Conservation (phyloP, 768 basidiomycete genomes). For the Aureoboletus auriporus region DNA sequence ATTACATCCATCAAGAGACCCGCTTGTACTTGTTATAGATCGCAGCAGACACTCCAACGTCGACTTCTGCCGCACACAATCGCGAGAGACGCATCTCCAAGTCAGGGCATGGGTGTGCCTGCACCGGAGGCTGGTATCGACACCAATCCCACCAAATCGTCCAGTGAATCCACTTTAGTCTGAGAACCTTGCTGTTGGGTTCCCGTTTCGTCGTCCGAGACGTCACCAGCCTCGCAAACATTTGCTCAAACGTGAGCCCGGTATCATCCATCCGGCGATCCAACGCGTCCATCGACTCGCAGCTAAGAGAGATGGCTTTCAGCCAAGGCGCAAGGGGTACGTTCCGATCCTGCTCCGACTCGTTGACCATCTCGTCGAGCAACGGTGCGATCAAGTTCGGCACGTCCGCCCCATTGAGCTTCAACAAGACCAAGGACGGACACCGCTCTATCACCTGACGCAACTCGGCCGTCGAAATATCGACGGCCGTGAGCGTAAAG, state of each 20-base stretch:
- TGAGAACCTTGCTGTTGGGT: conserved; percentile 22
- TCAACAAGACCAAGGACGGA: conserved; percentile 27
- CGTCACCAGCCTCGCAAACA: conserved; percentile 19
- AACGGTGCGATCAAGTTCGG: conserved; percentile 19
- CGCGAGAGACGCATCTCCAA: conserved; percentile 20
- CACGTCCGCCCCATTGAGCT: conserved; percentile 25
- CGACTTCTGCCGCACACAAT: conserved; percentile 23
- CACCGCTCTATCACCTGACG: conserved; percentile 25
- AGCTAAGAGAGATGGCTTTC: conserved; percentile 28
- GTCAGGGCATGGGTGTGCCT: conserved; percentile 18
- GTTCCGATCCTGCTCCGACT: conserved; percentile 13
- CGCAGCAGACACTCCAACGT: conserved; percentile 28
- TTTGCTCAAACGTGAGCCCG: conserved; percentile 27
- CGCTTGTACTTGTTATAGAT: conserved; percentile 32
- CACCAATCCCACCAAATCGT: conserved; percentile 31
- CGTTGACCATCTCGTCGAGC: conserved; percentile 22
- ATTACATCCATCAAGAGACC: conserved; percentile 15
- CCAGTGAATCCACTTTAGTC: conserved; percentile 29
- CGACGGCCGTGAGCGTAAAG: conserved; percentile 26
- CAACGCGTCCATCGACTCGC: conserved; percentile 24
- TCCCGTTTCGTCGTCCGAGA: conserved; percentile 26
- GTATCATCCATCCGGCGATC: conserved; percentile 17
- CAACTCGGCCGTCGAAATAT: conserved; percentile 18
- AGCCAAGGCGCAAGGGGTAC: conserved; percentile 26
- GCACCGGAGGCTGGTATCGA: conserved; percentile 16